These are phyloP conservation scores for Lipomyces spencermartinsiae DNA, from an alignment of 805 yeast genomes.

Conservation along the genomic window DNA sequence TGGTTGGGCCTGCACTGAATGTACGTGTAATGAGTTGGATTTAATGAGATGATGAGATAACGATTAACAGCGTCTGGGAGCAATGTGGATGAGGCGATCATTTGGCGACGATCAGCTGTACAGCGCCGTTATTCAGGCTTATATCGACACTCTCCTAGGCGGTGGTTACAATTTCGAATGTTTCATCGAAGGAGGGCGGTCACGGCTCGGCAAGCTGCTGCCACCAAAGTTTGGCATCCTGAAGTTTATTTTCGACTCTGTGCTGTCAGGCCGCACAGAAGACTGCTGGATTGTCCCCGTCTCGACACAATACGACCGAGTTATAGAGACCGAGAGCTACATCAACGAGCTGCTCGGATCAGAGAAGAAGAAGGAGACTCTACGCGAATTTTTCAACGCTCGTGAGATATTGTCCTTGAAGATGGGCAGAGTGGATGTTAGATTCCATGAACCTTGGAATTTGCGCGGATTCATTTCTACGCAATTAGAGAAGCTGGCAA, in stretches of 20 bases:
- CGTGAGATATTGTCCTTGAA: constrained; percentile 45
- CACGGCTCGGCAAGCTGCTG: constrained; percentile 67
- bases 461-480: constrained; percentile 45
- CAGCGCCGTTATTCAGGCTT: constrained; percentile 51
- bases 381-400: constrained; percentile 48
- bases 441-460: constrained; percentile 53
- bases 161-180: constrained; percentile 62
- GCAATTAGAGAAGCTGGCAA: constrained; percentile 38
- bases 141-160: constrained; percentile 56
- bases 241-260: constrained; percentile 57
- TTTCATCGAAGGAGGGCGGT: constrained; percentile 70
- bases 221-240: constrained; percentile 68
- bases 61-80: constrained; percentile 51
- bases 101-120: constrained; percentile 54
- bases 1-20: constrained; percentile 58
- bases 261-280: constrained; percentile 51
- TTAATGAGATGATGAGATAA: not conserved
- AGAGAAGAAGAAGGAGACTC: constrained; percentile 62
- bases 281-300: constrained; percentile 60
- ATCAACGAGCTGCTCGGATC: constrained; percentile 62
- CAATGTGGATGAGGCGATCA: constrained; percentile 62
- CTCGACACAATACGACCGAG: constrained; percentile 65
- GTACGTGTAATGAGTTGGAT: constrained; percentile 38
- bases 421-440: constrained; percentile 52
- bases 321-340: constrained; percentile 61